These are phyloP conservation scores for Cystofilobasidium capitatum DNA, from an alignment of 768 basidiomycete species.

Conservation along the genomic window DNA sequence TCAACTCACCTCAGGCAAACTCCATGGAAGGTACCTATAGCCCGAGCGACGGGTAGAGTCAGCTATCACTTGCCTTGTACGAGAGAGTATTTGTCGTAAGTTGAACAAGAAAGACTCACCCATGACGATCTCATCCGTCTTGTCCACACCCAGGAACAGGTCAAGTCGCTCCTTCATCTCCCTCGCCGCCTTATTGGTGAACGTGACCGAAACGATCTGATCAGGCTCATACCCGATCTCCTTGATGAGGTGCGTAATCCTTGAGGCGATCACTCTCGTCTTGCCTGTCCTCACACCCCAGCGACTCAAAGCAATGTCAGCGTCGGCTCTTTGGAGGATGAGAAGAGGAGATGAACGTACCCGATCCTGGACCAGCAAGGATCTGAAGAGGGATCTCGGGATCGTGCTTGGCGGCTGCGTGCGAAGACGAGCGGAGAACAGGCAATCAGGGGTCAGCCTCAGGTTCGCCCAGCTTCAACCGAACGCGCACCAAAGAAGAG, in stretches of 20 bases:
- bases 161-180: slow-evolving; percentile 69
- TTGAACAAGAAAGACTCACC: slow-evolving; percentile 36
- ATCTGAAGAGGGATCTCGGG: slow-evolving; percentile 54
- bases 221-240: slow-evolving; percentile 48
- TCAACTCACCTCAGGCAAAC: too few relatives aligned
- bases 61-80: too few relatives aligned
- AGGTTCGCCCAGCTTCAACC: too few relatives aligned
- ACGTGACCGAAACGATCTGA: slow-evolving; percentile 69
- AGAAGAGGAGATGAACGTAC: slow-evolving; percentile 31
- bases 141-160: slow-evolving; percentile 55
- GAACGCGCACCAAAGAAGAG: too few relatives aligned
- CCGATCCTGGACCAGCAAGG: slow-evolving; percentile 69
- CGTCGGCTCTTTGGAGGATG: not conserved
- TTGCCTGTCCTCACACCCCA: slow-evolving; percentile 34
- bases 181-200: slow-evolving; percentile 81
- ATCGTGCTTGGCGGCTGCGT: slow-evolving; percentile 7
- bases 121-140: slow-evolving; percentile 48
- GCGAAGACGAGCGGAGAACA: too few relatives aligned
- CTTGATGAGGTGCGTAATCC: slow-evolving; percentile 58
- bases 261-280: slow-evolving; percentile 53
- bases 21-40: too few relatives aligned
- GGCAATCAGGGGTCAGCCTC: too few relatives aligned
- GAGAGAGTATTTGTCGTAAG: not conserved
- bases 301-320: not conserved
- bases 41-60: too few relatives aligned